These are phyloP conservation scores for Irineochytrium annulatum DNA, from an alignment of 192 early-diverging fungal genomes.

Conservation along the genomic window DNA sequence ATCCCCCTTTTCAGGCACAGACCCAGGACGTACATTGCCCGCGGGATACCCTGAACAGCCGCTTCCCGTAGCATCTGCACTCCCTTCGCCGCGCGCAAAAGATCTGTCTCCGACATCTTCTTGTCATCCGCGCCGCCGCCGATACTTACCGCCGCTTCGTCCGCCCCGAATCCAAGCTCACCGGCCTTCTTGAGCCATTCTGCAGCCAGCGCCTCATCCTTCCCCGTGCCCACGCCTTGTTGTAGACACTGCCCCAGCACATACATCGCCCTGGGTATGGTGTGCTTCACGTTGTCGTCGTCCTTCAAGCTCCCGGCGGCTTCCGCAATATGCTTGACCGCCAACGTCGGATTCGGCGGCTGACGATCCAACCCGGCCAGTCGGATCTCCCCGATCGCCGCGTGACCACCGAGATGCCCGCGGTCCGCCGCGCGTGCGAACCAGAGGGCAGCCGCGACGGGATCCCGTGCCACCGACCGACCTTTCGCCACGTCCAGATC, in stretches of 20 bases:
- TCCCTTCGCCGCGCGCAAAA: neutral
- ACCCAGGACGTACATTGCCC: slow-evolving; percentile 2
- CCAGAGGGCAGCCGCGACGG: neutral
- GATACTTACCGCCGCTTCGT: neutral
- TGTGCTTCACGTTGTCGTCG: too few species aligned
- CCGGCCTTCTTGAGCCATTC: neutral
- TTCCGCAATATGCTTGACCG: neutral
- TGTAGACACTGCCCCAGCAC: neutral
- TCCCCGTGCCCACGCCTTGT: neutral
- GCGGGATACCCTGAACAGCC: neutral
- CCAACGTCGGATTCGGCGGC: neutral
- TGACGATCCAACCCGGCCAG: neutral
- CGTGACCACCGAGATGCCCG: neutral
- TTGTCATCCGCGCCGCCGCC: too few species aligned
- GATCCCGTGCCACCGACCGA: neutral
- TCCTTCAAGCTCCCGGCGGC: neutral
- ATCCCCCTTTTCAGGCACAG: neutral
- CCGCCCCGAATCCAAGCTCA: neutral
- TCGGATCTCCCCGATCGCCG: neutral
- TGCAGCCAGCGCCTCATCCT: neutral
- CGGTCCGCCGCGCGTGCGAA: neutral
- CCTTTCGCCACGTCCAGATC: neutral
- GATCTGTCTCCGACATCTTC: neutral
- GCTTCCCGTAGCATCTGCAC: neutral
- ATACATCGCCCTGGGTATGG: neutral